A percentile compares a stretch with the other conserved stretches of the same genome.
Evolutionary conservation across 106 monocot species (phyloP).

Genomic region (Dioscorea dumetorum): DNA sequence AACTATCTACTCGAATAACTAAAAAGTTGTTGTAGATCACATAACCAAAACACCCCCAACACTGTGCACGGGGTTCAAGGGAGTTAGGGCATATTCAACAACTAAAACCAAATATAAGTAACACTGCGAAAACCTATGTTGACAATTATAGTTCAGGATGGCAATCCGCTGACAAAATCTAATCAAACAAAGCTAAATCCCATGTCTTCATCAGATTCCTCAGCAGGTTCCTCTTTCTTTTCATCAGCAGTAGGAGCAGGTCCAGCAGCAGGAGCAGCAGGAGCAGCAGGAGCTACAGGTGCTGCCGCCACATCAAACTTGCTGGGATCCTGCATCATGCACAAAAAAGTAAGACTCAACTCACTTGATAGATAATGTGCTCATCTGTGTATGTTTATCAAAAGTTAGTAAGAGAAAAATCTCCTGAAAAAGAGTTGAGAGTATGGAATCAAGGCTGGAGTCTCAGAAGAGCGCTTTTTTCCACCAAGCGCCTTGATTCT

Average conservation of each 20-base stretch:
- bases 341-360: background rate
- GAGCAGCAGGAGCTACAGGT: constrained; percentile 22
- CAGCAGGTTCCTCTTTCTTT: too few relatives aligned
- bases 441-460: constrained; percentile 59
- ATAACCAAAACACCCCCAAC: too few relatives aligned
- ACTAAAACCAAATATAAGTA: too few relatives aligned
- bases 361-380: too few relatives aligned
- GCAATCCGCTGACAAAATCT: background rate
- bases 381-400: background rate
- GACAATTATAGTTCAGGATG: too few relatives aligned
- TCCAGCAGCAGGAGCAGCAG: too few relatives aligned
- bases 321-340: constrained; percentile 61
- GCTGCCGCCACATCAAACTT: constrained; percentile 71
- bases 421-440: constrained; percentile 5
- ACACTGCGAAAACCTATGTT: too few relatives aligned
- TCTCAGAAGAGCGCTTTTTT: constrained; percentile 54
- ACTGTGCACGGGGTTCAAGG: too few relatives aligned
- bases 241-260: too few relatives aligned
- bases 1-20: too few relatives aligned
- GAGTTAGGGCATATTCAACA: too few relatives aligned
- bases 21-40: too few relatives aligned
- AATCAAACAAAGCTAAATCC: constrained; percentile 78
- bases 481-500: background rate
- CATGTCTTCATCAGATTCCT: constrained; percentile 77
- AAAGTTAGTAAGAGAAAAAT: constrained; percentile 9